These are phyloP conservation scores for Tetrahymena borealis DNA, from an alignment of 73 alveolate species.

Conservation along the genomic window DNA sequence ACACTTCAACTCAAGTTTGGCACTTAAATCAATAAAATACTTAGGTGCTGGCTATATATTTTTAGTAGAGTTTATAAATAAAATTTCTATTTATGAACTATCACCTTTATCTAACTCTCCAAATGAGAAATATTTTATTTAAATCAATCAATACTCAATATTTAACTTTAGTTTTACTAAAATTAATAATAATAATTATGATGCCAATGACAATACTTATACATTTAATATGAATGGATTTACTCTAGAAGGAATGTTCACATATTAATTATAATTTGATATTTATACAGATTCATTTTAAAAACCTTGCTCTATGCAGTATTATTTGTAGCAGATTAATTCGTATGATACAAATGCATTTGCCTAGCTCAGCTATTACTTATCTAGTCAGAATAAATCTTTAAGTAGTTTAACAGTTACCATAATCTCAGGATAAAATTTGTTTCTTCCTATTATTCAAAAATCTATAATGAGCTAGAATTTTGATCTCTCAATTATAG, in stretches of 20 bases:
- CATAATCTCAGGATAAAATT: background rate
- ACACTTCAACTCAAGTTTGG: background rate
- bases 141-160: background rate
- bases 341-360: background rate
- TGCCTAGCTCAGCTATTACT: background rate
- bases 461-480: background rate
- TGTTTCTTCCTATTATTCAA: background rate
- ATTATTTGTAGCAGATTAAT: background rate
- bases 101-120: background rate
- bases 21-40: background rate
- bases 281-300: background rate
- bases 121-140: background rate
- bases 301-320: background rate
- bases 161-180: background rate
- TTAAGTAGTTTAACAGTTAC: background rate
- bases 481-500: background rate
- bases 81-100: background rate
- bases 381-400: background rate
- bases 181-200: too few species aligned
- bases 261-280: background rate
- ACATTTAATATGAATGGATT: background rate
- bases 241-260: background rate
- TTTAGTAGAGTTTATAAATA: background rate
- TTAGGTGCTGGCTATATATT: background rate
- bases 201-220: background rate